A percentile compares a stretch with the other conserved stretches of the same genome.
Evolutionary conservation across 495 filamentous ascomycete species (phyloP).

Genomic region (Saxophila tyrrhenica): DNA sequence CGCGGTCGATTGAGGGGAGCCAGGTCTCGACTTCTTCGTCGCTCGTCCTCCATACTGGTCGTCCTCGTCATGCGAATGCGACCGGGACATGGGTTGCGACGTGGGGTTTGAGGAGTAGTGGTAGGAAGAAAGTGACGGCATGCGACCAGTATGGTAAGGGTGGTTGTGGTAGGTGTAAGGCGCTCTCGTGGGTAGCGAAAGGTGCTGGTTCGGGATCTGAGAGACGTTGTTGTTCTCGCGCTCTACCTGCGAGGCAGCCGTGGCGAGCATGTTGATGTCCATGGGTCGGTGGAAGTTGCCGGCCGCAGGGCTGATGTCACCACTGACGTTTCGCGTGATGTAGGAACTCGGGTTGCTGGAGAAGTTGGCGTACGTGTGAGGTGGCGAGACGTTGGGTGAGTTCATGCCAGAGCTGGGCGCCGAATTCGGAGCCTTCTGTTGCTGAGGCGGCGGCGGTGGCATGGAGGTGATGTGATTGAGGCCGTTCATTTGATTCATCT

Average conservation of each 20-base stretch:
- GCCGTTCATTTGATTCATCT: slow-evolving; percentile 2
- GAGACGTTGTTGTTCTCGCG: slow-evolving; percentile 49
- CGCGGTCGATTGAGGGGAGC: slow-evolving; percentile 87
- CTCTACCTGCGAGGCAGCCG: slow-evolving; percentile 80
- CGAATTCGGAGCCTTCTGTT: slow-evolving; percentile 65
- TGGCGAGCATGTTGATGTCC: slow-evolving; percentile 83
- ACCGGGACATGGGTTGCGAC: slow-evolving; percentile 73
- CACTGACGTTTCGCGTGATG: slow-evolving; percentile 38
- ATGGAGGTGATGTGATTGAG: slow-evolving; percentile 30
- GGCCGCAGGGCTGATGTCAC: slow-evolving; percentile 33
- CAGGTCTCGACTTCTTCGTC: slow-evolving; percentile 78
- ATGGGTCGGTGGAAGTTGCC: slow-evolving; percentile 41
- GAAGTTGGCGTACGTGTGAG: slow-evolving; percentile 75
- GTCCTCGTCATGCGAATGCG: slow-evolving; percentile 81
- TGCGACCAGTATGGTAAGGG: slow-evolving; percentile 26
- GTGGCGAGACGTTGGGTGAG: slow-evolving; percentile 92
- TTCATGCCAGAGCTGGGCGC: slow-evolving; percentile 82
- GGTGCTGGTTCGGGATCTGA: slow-evolving; percentile 43
- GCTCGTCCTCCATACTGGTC: slow-evolving; percentile 60
- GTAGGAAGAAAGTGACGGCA: slow-evolving; percentile 73
- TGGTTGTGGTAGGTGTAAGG: slow-evolving; percentile 34
- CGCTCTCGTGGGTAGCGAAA: slow-evolving; percentile 46
- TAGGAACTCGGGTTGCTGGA: slow-evolving; percentile 58
- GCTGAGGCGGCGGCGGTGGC: slow-evolving; percentile 66
- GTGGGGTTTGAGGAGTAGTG: slow-evolving; percentile 40